Percentiles rank a stretch among this genome's conserved stretches.
Conservation (phyloP, 306 rosid genomes). For the Potentilla sterilis region DNA sequence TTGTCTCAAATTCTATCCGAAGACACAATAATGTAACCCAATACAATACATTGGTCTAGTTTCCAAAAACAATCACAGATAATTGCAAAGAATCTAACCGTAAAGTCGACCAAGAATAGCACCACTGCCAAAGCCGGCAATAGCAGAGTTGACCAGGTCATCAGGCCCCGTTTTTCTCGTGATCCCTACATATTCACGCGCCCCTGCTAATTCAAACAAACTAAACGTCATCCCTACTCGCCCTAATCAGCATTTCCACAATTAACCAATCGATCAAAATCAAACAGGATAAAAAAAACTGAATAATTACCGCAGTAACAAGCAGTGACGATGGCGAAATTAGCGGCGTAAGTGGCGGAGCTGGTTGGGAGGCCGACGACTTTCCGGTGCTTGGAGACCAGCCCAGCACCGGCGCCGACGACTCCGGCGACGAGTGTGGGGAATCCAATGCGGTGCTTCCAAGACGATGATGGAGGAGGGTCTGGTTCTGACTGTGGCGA, state of each 20-base stretch:
- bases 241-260: neutral
- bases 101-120: conserved; percentile 87
- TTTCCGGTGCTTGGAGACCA: conserved; percentile 71
- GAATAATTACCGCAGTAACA: conserved; percentile 75
- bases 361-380: conserved; percentile 58
- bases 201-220: conserved; percentile 45
- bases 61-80: neutral
- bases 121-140: conserved; percentile 87
- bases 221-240: neutral
- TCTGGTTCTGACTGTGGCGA: conserved; percentile 28
- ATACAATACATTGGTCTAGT: neutral
- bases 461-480: conserved; percentile 28
- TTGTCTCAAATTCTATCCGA: neutral
- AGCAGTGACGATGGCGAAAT: conserved; percentile 65
- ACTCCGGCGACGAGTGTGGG: conserved; percentile 82
- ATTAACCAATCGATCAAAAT: neutral
- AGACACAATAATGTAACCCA: no score
- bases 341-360: conserved; percentile 69
- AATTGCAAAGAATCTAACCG: conserved; percentile 46
- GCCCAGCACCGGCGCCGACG: conserved; percentile 81
- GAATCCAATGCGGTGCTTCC: conserved; percentile 62
- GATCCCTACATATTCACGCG: conserved; percentile 66
- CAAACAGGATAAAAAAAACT: neutral
- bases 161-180: conserved; percentile 71
- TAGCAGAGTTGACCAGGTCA: conserved; percentile 66